Evolutionary conservation across 139 green algal genomes (phyloP), one percentile per base, ranked within the genome.

Genomic region (Chlorella sp.): DNA sequence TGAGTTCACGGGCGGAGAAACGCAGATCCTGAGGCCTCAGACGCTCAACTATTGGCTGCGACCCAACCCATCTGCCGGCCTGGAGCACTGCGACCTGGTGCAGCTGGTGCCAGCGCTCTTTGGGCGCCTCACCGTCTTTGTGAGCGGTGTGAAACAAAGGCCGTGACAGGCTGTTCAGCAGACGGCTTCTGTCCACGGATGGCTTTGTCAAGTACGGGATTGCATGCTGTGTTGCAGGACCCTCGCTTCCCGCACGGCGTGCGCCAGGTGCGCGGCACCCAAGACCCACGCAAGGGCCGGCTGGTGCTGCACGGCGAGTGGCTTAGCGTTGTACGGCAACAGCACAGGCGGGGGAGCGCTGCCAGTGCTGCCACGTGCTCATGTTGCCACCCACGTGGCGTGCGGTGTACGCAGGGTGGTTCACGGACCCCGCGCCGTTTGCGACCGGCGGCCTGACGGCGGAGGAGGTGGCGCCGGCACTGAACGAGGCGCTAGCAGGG

Each of bases 211-310:
- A 26, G 42, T 55, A 55, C 42, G 10, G 10, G 10, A 55, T 55
- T 55, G 42, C 42, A 10, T 10, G 10, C 17, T 55, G 42, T 55
- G n/a, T n/a, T n/a, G 81, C 79, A 80, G 70, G 86, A 92, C 63
- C 82, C 82, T 26, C 81, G 91, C 20, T 81, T 92, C 23, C 91
- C 91, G 30, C 91, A 96, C 68, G 89, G 89, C 17, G 91, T 93
- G 55, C 67, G 79, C 3, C 70, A 73, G 35, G 88, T 73, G 68
- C 51, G 29, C 31, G 91, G 91, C 69, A 89, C 80, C 0, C 65
- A 75, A 0, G 87, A 95, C 70, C 86, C 89, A 6, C 71, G 73
- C 4, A 63, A 93, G 62, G 87, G 74, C 0, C 77, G 91, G 20
- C 74, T 96, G 20, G 91, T 94, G 65, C 77, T 96, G 72, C 88